Conservation (phyloP, 129 eudicot genomes). For the Escallonia rubra region DNA sequence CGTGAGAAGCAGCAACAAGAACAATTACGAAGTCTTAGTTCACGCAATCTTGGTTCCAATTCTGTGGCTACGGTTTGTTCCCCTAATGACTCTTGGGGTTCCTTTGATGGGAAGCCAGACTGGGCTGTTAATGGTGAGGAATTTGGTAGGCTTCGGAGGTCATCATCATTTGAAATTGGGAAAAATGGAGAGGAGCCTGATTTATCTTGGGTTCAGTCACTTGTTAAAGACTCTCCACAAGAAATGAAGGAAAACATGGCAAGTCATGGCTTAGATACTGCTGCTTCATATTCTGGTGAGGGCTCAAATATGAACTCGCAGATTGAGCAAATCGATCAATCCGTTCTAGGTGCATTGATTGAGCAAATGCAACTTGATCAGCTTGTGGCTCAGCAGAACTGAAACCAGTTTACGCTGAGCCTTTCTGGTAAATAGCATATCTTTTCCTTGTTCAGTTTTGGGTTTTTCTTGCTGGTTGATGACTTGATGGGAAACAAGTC, state of each 20-base stretch:
- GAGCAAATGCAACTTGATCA: constrained; percentile 90
- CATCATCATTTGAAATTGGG: constrained; percentile 60
- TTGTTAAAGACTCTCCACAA: constrained; percentile 71
- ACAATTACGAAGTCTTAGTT: constrained; percentile 73
- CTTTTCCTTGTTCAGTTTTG: constrained; percentile 21
- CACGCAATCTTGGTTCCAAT: constrained; percentile 70
- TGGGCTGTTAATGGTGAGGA: constrained; percentile 49
- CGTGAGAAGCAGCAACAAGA: constrained; percentile 54
- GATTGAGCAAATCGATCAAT: constrained; percentile 48
- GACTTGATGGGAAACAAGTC: constrained; percentile 4
- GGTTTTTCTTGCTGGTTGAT: constrained; percentile 18
- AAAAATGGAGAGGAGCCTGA: constrained; percentile 69
- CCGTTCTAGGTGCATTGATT: constrained; percentile 60
- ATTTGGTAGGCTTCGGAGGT: constrained; percentile 43
- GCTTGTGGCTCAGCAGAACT: constrained; percentile 49
- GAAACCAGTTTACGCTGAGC: constrained; percentile 7
- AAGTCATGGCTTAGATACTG: not conserved
- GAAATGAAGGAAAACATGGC: constrained; percentile 43
- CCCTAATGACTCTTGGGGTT: constrained; percentile 42
- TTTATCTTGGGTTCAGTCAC: constrained; percentile 89
- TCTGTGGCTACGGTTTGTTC: constrained; percentile 29
- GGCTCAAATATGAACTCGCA: constrained; percentile 17
- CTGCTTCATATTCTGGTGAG: constrained; percentile 19
- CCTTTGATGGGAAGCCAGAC: constrained; percentile 43
- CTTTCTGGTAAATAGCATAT: constrained; percentile 31